phyloP scores from a whole-genome alignment of 192 early-diverging fungal genomes.

The Podila minutissima region DNA sequence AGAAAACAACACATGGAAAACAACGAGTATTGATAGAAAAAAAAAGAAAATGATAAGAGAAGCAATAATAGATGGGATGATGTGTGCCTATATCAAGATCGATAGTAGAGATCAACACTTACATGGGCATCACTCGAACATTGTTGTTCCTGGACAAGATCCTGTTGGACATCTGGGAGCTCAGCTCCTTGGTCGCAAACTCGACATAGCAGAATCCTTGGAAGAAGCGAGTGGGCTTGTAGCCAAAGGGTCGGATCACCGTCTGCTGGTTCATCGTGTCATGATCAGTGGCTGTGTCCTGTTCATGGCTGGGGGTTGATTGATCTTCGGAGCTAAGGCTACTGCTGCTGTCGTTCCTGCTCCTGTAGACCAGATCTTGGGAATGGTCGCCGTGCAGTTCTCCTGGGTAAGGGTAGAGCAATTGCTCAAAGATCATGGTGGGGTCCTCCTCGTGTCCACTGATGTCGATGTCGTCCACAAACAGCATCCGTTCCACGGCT shows the following conservation, averaged over 20 bases:
- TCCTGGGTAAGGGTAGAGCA: slow-evolving; percentile 21
- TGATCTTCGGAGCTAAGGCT: not conserved
- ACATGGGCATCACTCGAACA: slow-evolving; percentile 52
- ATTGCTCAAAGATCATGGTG: slow-evolving; percentile 20
- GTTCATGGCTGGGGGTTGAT: not conserved
- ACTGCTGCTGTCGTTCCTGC: not conserved
- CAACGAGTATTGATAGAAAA: not conserved
- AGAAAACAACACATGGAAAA: not conserved
- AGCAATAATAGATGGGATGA: not conserved
- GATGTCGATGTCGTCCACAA: slow-evolving; percentile 48
- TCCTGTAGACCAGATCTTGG: not conserved
- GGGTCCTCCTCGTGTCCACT: slow-evolving; percentile 30
- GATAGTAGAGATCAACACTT: not conserved
- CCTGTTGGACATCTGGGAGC: slow-evolving; percentile 25
- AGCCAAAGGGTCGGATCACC: slow-evolving; percentile 37
- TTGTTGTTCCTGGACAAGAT: slow-evolving; percentile 37
- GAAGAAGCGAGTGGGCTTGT: slow-evolving; percentile 43
- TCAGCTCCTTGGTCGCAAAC: slow-evolving; percentile 27
- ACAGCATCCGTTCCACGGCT: slow-evolving; percentile 45
- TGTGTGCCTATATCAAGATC: not conserved
- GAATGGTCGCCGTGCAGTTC: not conserved
- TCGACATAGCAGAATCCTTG: slow-evolving; percentile 52
- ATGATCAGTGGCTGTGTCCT: not conserved
- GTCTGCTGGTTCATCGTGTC: slow-evolving; percentile 23
- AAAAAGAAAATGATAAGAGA: not conserved